Base-by-base conservation (phyloP, 169 alveolate species). In the Cryptosporidium ryanae region DNA sequence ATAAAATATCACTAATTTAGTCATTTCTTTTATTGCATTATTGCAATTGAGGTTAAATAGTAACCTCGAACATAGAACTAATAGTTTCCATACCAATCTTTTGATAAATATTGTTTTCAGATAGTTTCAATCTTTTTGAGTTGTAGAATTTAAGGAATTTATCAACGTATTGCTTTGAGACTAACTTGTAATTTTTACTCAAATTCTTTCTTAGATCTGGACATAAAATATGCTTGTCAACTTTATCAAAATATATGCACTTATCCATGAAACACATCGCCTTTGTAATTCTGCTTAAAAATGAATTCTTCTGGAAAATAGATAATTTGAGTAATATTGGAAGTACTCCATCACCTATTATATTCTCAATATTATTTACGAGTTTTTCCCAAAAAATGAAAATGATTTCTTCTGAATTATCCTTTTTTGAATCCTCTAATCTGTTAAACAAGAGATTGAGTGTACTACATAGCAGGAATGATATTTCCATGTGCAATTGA, bases 281-380 rank as follows among this genome's bases (percentile, higher is more conserved):
- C 38, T 59, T 32, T 29, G n/a, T 8, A n/a, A 59, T 12, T 13
- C 43, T 25, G 34, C 63, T 38, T 43, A 21, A 25, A 57, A n/a
- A 15, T 18, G 23, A 13, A 29, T 32, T 46, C n/a, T 57, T 15
- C 32, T 7, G 23, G 15, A 8, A 23, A 27, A 68, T 32, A 29
- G 25, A 46, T 5, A 50, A 52, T 18, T 25, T 46, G 21, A 76
- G 13, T 25, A 76, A 13, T 31, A 76, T 59, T 18, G 87, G 87
- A 21, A 76, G 25, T 27, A 59, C 71, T 34, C 76, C 68, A 43
- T 76, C 87, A 17, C 87, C 87, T 3, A 61, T n/a, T 57, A 76
- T 76, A 4, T n/a, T 32, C n/a, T 59, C 63, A 27, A 76, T 27
- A 10, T 25, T 76, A 55, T 57, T 31, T 38, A 59, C 46, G 1